A percentile compares a stretch with the other conserved stretches of the same genome.
phyloP scores from a whole-genome alignment of 108 stramenopile genomes.

The Cyclotella sp. region DNA sequence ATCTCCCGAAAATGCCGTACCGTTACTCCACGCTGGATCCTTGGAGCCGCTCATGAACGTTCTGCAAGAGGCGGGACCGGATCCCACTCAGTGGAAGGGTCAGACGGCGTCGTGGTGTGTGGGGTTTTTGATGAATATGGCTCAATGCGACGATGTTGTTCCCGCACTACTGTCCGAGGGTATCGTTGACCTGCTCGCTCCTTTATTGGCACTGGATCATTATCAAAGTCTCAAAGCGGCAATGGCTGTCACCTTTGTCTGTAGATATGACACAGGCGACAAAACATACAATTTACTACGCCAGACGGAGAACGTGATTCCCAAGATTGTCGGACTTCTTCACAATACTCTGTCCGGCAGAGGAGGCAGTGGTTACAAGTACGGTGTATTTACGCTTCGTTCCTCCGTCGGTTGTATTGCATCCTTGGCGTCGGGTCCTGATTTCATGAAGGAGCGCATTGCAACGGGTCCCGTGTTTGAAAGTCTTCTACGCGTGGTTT shows the following conservation, averaged over 20 bases:
- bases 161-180: constrained; percentile 84
- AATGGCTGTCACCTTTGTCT: constrained; percentile 92
- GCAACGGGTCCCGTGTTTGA: constrained; percentile 88
- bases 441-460: constrained; percentile 92
- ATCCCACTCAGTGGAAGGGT: constrained; percentile 93
- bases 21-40: constrained; percentile 78
- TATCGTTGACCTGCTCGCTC: constrained; percentile 88
- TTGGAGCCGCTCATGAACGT: constrained; percentile 88
- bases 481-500: constrained; percentile 84
- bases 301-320: constrained; percentile 92
- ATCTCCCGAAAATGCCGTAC: constrained; percentile 87
- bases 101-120: constrained; percentile 94
- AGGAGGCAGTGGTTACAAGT: constrained; percentile 92
- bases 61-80: constrained; percentile 88
- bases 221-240: constrained; percentile 93
- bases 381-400: constrained; percentile 90
- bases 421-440: constrained; percentile 87
- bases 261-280: constrained; percentile 88
- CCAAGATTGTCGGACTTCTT: constrained; percentile 85
- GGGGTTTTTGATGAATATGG: constrained; percentile 93
- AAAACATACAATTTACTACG: constrained; percentile 89
- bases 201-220: constrained; percentile 87
- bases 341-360: constrained; percentile 90
- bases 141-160: constrained; percentile 90
- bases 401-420: constrained; percentile 91